Conservation (phyloP, 768 basidiomycete genomes). For the Lanmaoa rubissima region DNA sequence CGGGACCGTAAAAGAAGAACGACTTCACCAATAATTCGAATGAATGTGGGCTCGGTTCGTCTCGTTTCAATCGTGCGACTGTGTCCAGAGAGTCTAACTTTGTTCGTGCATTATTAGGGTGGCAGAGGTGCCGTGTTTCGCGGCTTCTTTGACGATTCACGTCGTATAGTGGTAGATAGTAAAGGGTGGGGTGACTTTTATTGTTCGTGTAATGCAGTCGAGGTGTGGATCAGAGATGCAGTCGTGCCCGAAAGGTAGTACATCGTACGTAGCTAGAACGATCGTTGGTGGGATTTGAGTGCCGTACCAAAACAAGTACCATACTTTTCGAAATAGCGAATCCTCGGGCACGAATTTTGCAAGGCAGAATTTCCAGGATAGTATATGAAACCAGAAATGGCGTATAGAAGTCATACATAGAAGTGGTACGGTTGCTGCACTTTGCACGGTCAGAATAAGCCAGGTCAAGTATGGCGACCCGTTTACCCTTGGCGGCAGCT, state of each 20-base stretch:
- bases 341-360: too few relatives aligned
- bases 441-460: too few relatives aligned
- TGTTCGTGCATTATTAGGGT: conserved; percentile 27
- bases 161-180: conserved; percentile 42
- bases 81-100: background rate
- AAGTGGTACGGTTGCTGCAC: too few relatives aligned
- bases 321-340: too few relatives aligned
- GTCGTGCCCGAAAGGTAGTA: background rate
- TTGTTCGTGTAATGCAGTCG: conserved; percentile 52
- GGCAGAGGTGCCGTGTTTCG: conserved; percentile 39
- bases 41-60: conserved; percentile 66
- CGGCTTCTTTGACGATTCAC: conserved; percentile 46
- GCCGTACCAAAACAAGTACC: too few relatives aligned
- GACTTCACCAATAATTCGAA: conserved; percentile 42
- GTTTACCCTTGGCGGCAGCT: too few relatives aligned
- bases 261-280: too few relatives aligned
- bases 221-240: conserved; percentile 52
- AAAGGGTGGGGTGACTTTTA: conserved; percentile 69
- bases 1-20: background rate
- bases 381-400: too few relatives aligned
- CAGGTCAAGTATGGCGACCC: too few relatives aligned
- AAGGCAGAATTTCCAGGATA: too few relatives aligned
- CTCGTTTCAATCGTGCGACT: conserved; percentile 1
- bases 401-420: too few relatives aligned
- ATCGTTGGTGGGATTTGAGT: too few relatives aligned